A percentile compares a stretch with the other conserved stretches of the same genome.
Evolutionary conservation across 257 asterid genomes (phyloP).

Genomic region (Solanum tacnaense): DNA sequence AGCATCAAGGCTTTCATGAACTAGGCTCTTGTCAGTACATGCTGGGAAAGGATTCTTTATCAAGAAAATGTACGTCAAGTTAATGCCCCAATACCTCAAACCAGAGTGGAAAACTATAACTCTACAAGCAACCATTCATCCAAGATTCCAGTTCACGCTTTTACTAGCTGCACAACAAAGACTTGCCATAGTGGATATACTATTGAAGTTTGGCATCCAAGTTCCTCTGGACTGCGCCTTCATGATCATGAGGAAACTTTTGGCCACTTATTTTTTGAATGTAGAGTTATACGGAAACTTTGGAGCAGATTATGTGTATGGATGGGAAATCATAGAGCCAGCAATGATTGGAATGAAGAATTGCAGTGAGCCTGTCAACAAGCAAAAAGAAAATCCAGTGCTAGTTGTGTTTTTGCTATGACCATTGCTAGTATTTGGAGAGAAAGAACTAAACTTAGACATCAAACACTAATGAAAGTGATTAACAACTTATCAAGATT

Average conservation of each 20-base stretch:
- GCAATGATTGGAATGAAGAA: too few species aligned
- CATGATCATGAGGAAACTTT: too few species aligned
- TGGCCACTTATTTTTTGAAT: too few species aligned
- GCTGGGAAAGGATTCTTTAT: not conserved
- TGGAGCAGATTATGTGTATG: too few species aligned
- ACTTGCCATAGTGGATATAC: not conserved
- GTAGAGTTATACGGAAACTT: too few species aligned
- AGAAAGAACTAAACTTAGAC: not conserved
- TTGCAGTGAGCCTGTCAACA: not conserved
- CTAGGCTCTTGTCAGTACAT: not conserved
- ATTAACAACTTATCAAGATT: too few species aligned
- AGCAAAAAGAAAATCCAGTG: not conserved
- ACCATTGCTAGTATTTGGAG: not conserved
- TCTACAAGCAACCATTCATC: not conserved
- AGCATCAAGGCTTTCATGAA: not conserved
- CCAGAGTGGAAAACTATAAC: not conserved
- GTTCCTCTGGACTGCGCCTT: too few species aligned
- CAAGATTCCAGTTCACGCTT: not conserved
- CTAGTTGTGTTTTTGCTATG: not conserved
- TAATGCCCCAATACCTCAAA: not conserved
- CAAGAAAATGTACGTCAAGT: not conserved
- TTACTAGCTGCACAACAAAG: not conserved
- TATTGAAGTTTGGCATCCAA: not conserved
- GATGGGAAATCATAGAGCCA: too few species aligned
- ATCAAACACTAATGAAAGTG: too few species aligned